A percentile compares a stretch with the other conserved stretches of the same genome.
These are phyloP conservation scores for Lasiosphaeria hispida DNA, from an alignment of 495 filamentous ascomycete species.

Conservation along the genomic window DNA sequence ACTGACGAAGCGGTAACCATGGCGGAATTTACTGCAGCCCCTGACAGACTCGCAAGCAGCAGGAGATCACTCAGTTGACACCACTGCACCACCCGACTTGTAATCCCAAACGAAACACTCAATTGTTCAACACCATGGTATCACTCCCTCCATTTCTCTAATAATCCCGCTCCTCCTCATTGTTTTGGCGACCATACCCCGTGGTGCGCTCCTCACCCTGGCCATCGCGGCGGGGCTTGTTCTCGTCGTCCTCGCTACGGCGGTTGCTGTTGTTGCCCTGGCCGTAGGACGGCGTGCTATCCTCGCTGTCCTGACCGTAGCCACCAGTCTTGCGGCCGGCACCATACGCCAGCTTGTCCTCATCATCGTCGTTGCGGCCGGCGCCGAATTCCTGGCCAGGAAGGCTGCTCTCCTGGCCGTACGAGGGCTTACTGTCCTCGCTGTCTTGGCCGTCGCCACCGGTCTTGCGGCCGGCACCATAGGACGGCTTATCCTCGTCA, in stretches of 20 bases:
- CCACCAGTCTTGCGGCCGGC: not conserved
- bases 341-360: not conserved
- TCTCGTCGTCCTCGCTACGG: not conserved
- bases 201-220: not conserved
- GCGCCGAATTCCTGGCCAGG: not conserved
- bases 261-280: not conserved
- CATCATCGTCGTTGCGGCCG: not conserved
- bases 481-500: not conserved
- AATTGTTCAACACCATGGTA: too few species aligned
- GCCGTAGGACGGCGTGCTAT: not conserved
- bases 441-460: not conserved
- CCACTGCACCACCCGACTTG: too few species aligned
- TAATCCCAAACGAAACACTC: too few species aligned
- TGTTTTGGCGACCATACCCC: not conserved
- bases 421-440: not conserved
- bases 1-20: too few species aligned
- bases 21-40: too few species aligned
- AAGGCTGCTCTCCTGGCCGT: not conserved
- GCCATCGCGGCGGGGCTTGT: not conserved
- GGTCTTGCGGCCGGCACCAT: not conserved
- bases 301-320: not conserved
- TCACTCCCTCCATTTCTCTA: too few species aligned
- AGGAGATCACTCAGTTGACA: too few species aligned
- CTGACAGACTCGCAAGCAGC: too few species aligned
- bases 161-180: not conserved